Evolutionary conservation across 2,329 filamentous ascomycete genomes (phyloP).

Genomic region (Aspergillus tubingensis): DNA sequence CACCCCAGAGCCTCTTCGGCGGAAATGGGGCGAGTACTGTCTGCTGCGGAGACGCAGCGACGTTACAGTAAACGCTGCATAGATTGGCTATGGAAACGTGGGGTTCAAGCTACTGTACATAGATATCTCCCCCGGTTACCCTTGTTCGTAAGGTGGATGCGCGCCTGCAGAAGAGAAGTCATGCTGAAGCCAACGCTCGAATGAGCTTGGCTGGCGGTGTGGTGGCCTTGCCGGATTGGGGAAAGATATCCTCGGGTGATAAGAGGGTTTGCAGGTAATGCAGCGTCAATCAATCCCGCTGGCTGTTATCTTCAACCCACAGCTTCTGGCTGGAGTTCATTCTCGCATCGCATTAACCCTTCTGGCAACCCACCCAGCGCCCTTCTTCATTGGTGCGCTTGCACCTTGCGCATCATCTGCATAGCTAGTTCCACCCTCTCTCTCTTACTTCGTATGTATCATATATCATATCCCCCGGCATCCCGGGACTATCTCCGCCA

Average conservation of each 20-base stretch:
- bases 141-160: conserved; percentile 21
- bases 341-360: conserved; percentile 34
- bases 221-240: conserved; percentile 37
- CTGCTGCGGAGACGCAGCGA: conserved; percentile 63
- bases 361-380: conserved; percentile 19
- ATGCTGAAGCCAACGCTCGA: neutral
- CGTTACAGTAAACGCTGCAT: neutral
- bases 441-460: neutral
- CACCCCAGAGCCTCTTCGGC: conserved; percentile 67
- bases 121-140: conserved; percentile 10
- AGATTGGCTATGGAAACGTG: neutral
- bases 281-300: too few species aligned
- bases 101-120: conserved; percentile 1
- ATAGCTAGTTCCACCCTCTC: neutral
- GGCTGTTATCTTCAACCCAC: too few species aligned
- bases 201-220: conserved; percentile 7
- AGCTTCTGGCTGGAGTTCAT: neutral
- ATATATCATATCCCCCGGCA: neutral
- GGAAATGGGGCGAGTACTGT: conserved; percentile 88
- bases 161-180: conserved; percentile 3
- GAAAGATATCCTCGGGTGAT: conserved; percentile 36
- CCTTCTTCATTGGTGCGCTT: neutral
- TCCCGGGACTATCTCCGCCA: neutral
- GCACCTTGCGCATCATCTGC: neutral
- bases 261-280: neutral